Evolutionary conservation across 345 rosid species (phyloP).

Genomic region (Gossypium ekmanianum): DNA sequence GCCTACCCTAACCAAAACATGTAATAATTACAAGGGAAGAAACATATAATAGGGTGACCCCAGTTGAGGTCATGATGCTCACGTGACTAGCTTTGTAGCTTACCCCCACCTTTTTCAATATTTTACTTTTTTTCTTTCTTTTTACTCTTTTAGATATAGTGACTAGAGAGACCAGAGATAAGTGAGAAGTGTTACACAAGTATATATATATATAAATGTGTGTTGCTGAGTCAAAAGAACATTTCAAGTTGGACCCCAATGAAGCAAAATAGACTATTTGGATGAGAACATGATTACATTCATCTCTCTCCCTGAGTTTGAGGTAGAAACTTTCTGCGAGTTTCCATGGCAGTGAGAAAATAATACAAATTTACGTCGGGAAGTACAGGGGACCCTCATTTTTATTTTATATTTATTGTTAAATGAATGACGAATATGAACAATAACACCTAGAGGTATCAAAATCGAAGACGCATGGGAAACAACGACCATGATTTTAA

Average conservation of each 20-base stretch:
- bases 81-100: conserved; percentile 30
- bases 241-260: conserved; percentile 16
- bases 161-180: background rate
- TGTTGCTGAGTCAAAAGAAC: conserved; percentile 24
- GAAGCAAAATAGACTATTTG: conserved; percentile 3
- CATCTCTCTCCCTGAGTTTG: conserved; percentile 21
- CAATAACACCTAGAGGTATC: conserved; percentile 13
- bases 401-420: no score
- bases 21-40: conserved; percentile 26
- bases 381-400: conserved; percentile 6
- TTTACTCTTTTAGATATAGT: background rate
- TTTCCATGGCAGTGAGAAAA: conserved; percentile 34
- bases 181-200: no score
- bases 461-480: conserved; percentile 18
- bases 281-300: conserved; percentile 25
- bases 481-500: conserved; percentile 1
- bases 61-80: conserved; percentile 38
- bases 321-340: conserved; percentile 21
- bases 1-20: conserved; percentile 25
- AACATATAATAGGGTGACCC: conserved; percentile 7
- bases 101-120: background rate
- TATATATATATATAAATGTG: background rate
- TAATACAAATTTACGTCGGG: conserved; percentile 26
- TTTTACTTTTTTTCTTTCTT: background rate
- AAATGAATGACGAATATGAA: background rate